A percentile compares a stretch with the other conserved stretches of the same genome.
Conservation (phyloP, 2,329 filamentous ascomycete species). For the Hymenoscyphus infarciens region DNA sequence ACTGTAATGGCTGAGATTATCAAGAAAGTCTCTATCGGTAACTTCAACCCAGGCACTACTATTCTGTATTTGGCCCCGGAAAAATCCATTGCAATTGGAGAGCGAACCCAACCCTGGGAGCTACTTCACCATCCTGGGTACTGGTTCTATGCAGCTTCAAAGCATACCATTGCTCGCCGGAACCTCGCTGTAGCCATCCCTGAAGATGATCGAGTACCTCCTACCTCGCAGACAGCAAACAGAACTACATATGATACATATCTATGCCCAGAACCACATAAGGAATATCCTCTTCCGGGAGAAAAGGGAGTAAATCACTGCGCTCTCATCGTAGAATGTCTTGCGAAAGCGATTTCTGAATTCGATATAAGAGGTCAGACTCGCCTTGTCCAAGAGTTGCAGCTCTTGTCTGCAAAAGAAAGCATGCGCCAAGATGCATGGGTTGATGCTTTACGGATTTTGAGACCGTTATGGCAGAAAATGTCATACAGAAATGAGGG, state of each 20-base stretch:
- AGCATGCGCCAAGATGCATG: constrained; percentile 48
- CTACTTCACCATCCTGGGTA: constrained; percentile 63
- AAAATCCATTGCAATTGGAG: constrained; percentile 51
- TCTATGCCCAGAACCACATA: constrained; percentile 60
- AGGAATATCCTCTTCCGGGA: constrained; percentile 53
- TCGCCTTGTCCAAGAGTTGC: constrained; percentile 52
- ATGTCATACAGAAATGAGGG: constrained; percentile 54
- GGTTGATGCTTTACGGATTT: constrained; percentile 50
- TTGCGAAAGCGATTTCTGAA: constrained; percentile 50
- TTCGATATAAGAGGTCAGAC: constrained; percentile 53
- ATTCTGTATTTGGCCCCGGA: constrained; percentile 54
- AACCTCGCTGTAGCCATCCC: constrained; percentile 54
- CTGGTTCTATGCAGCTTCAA: constrained; percentile 60
- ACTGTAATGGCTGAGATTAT: constrained; percentile 59
- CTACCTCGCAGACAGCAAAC: constrained; percentile 46
- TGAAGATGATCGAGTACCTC: constrained; percentile 54
- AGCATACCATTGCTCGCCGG: constrained; percentile 52
- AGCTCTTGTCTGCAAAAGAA: constrained; percentile 54
- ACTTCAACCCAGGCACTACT: constrained; percentile 44
- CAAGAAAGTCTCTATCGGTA: constrained; percentile 50
- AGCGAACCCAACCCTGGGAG: constrained; percentile 61
- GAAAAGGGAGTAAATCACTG: constrained; percentile 50
- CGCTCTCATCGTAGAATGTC: constrained; percentile 50
- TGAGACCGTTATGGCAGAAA: constrained; percentile 56
- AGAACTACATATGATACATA: constrained; percentile 59